Evolutionary conservation across 129 eudicot species (phyloP).

Genomic region (Scalesia atractyloides): DNA sequence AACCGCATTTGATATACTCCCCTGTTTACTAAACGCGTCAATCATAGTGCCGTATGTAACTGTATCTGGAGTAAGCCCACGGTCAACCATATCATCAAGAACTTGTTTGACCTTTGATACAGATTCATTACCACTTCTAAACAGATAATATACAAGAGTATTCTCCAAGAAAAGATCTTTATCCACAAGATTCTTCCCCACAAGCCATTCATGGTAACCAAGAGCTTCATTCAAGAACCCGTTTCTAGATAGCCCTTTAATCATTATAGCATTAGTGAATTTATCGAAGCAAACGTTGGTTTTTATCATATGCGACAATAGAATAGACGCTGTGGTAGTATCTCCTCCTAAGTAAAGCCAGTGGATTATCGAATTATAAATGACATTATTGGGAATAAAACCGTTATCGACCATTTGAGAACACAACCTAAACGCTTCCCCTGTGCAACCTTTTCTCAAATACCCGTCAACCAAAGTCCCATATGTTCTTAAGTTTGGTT

Average conservation of each 20-base stretch:
- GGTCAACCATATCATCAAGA: slow-evolving; percentile 52
- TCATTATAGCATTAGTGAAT: slow-evolving; percentile 50
- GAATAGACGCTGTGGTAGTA: slow-evolving; percentile 33
- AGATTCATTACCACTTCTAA: slow-evolving; percentile 33
- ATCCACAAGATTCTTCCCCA: slow-evolving; percentile 45
- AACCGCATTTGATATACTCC: slow-evolving; percentile 45
- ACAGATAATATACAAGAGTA: slow-evolving; percentile 48
- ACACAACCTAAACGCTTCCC: slow-evolving; percentile 59
- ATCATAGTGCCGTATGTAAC: slow-evolving; percentile 57
- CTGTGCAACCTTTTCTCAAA: slow-evolving; percentile 42
- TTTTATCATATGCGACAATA: slow-evolving; percentile 57
- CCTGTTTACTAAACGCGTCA: slow-evolving; percentile 51
- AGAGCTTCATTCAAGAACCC: slow-evolving; percentile 38
- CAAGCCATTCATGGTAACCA: slow-evolving; percentile 33
- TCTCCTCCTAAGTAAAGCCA: slow-evolving; percentile 61
- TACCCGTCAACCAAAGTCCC: slow-evolving; percentile 67
- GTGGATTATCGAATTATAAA: slow-evolving; percentile 60
- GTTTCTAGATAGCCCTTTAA: slow-evolving; percentile 57
- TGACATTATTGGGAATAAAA: slow-evolving; percentile 50
- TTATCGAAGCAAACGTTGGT: slow-evolving; percentile 45
- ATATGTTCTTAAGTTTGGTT: slow-evolving; percentile 56
- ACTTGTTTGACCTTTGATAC: slow-evolving; percentile 38
- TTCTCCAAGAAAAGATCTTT: slow-evolving; percentile 41
- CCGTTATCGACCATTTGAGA: slow-evolving; percentile 53
- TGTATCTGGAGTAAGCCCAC: slow-evolving; percentile 42